These are phyloP conservation scores for Pinus tabuliformis DNA, from an alignment of 75 land plant genomes.

Conservation along the genomic window DNA sequence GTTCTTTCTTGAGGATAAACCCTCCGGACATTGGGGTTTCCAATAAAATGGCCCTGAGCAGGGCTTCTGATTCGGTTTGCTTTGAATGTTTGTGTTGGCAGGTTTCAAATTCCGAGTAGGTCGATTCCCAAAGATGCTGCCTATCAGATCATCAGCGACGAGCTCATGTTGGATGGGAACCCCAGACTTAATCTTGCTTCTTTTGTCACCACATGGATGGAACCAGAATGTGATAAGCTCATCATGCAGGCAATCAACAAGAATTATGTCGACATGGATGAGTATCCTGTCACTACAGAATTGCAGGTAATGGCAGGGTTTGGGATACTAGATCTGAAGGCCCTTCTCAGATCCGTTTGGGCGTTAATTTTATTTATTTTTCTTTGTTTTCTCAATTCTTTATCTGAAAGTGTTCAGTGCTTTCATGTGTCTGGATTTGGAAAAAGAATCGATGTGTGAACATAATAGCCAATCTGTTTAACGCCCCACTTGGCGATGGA, in stretches of 20 bases:
- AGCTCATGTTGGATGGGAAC: slow-evolving; percentile 81
- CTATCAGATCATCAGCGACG: slow-evolving; percentile 67
- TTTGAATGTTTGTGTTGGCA: slow-evolving; percentile 2
- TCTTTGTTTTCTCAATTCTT: too few relatives aligned
- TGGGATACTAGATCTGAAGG: too few relatives aligned
- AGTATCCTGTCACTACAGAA: slow-evolving; percentile 70
- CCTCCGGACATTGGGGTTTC: too few relatives aligned
- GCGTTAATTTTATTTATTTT: background rate
- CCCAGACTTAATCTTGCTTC: slow-evolving; percentile 77
- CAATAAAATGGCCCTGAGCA: too few relatives aligned
- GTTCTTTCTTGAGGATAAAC: too few relatives aligned
- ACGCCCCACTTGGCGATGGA: slow-evolving; percentile 42
- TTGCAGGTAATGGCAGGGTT: slow-evolving; percentile 32
- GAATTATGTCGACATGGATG: slow-evolving; percentile 79
- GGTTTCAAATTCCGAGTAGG: slow-evolving; percentile 39
- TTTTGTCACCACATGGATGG: slow-evolving; percentile 81
- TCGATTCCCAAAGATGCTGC: slow-evolving; percentile 73
- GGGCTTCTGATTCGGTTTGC: too few relatives aligned
- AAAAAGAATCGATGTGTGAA: slow-evolving; percentile 68
- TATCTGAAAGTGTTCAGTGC: too few relatives aligned
- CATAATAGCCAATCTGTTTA: slow-evolving; percentile 63
- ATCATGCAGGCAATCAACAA: slow-evolving; percentile 51
- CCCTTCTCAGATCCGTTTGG: background rate
- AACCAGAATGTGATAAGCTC: slow-evolving; percentile 69
- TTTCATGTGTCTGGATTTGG: background rate